Evolutionary conservation across 306 rosid species (phyloP).

Genomic region (Begonia masoniana): DNA sequence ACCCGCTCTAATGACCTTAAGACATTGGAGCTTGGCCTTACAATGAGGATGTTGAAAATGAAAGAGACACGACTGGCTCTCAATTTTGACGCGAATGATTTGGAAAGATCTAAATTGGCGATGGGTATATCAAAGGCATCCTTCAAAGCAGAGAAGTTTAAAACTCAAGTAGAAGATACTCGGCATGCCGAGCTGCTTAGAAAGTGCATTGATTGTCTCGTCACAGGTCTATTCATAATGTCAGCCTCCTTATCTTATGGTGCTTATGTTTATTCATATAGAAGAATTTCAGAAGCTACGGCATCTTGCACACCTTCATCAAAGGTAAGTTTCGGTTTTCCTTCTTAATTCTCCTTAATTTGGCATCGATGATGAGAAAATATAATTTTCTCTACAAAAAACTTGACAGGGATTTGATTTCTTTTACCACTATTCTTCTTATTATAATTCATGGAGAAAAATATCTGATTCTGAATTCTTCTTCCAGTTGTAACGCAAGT

Average conservation of each 20-base stretch:
- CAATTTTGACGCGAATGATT: conserved; percentile 32
- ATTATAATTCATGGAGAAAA: too few species aligned
- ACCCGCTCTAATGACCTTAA: conserved; percentile 68
- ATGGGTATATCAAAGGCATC: conserved; percentile 63
- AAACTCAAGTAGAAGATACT: conserved; percentile 58
- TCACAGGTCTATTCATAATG: conserved; percentile 73
- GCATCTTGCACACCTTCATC: conserved; percentile 46
- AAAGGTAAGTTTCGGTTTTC: conserved; percentile 34
- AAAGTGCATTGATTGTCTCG: conserved; percentile 73
- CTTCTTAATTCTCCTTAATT: not conserved
- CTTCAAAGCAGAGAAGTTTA: conserved; percentile 61
- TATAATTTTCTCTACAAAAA: too few species aligned
- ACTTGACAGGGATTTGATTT: too few species aligned
- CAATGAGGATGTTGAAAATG: conserved; percentile 30
- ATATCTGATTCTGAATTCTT: too few species aligned
- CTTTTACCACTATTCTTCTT: too few species aligned
- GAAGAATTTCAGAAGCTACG: conserved; percentile 54
- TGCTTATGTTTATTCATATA: conserved; percentile 51
- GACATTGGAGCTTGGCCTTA: conserved; percentile 40
- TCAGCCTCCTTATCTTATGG: conserved; percentile 44
- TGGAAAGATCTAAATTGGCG: conserved; percentile 52
- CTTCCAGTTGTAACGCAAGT: too few species aligned
- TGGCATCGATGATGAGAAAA: not conserved
- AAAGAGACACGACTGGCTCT: conserved; percentile 45
- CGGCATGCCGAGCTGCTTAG: conserved; percentile 55